Evolutionary conservation across 1,139 yeast genomes (phyloP).

Genomic region (Diutina siamensis): DNA sequence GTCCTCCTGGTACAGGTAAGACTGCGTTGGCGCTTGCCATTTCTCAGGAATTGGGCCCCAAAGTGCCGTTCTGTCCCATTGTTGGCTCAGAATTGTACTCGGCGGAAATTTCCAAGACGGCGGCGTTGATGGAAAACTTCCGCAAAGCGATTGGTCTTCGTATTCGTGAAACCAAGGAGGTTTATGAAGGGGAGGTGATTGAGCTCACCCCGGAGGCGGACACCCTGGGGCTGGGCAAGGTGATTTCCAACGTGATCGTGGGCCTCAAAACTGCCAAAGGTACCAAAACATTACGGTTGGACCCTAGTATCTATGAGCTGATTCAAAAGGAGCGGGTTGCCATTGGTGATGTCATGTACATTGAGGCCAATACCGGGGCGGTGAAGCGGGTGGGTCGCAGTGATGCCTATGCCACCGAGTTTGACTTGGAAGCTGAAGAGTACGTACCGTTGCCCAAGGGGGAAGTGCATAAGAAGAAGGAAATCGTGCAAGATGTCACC

Average conservation of each 20-base stretch:
- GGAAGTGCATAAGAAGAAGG: constrained; percentile 97
- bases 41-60: constrained; percentile 95
- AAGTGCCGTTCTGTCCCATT: constrained; percentile 96
- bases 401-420: constrained; percentile 97
- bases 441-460: constrained; percentile 98
- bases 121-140: constrained; percentile 94
- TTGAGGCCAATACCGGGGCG: constrained; percentile 95
- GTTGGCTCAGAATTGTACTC: constrained; percentile 92
- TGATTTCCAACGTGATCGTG: constrained; percentile 86
- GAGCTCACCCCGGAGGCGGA: constrained; percentile 96
- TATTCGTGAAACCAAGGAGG: constrained; percentile 95
- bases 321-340: constrained; percentile 92
- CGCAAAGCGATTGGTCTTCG: constrained; percentile 93
- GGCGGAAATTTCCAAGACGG: constrained; percentile 97
- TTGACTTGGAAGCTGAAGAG: constrained; percentile 96
- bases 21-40: constrained; percentile 94
- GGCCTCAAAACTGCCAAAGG: constrained; percentile 96
- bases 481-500: constrained; percentile 94
- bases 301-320: constrained; percentile 91
- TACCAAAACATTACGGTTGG: constrained; percentile 81
- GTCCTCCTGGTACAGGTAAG: constrained; percentile 98
- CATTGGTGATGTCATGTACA: constrained; percentile 92
- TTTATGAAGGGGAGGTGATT: constrained; percentile 96
- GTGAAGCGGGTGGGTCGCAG: constrained; percentile 96
- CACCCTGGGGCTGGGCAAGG: constrained; percentile 95